These are phyloP conservation scores for Danielia reshetovae DNA, from an alignment of 805 yeast species.

Conservation along the genomic window DNA sequence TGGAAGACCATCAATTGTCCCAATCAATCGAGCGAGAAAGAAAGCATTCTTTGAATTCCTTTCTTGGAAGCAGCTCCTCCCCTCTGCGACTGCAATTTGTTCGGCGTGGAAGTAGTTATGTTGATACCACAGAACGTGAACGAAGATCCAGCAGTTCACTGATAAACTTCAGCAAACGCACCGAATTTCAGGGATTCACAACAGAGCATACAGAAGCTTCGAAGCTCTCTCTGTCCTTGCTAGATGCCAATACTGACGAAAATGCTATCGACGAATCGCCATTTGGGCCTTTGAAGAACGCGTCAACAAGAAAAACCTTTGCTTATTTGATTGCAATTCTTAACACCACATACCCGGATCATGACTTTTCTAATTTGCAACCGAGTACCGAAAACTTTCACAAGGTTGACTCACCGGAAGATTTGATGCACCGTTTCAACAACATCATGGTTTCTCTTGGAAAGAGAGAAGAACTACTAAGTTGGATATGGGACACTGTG, in stretches of 20 bases:
- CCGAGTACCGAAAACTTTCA: conserved; percentile 63
- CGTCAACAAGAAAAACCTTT: conserved; percentile 84
- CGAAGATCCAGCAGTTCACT: conserved; percentile 26
- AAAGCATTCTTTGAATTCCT: conserved; percentile 31
- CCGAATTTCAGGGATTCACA: conserved; percentile 4
- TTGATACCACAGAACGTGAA: conserved; percentile 19
- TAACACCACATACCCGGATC: conserved; percentile 93
- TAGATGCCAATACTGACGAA: conserved; percentile 8
- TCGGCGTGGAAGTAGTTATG: conserved; percentile 26
- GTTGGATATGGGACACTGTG: conserved; percentile 86
- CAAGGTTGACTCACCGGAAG: conserved; percentile 33
- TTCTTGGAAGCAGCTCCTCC: conserved; percentile 37
- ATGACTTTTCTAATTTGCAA: conserved; percentile 83
- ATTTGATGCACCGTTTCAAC: conserved; percentile 64
- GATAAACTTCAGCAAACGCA: conserved; percentile 20
- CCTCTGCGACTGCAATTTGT: conserved; percentile 21
- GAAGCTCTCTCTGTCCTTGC: conserved; percentile 9
- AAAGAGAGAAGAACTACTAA: conserved; percentile 36
- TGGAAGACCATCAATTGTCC: conserved; percentile 42
- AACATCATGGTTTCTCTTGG: conserved; percentile 60
- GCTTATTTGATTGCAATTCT: conserved; percentile 87
- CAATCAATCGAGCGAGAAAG: conserved; percentile 37
- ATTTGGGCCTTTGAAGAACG: conserved; percentile 85
- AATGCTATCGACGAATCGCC: conserved; percentile 52
- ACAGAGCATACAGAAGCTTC: conserved; percentile 4